phyloP scores from a whole-genome alignment of 1,139 yeast genomes.

The Yamadazyma sp. region DNA sequence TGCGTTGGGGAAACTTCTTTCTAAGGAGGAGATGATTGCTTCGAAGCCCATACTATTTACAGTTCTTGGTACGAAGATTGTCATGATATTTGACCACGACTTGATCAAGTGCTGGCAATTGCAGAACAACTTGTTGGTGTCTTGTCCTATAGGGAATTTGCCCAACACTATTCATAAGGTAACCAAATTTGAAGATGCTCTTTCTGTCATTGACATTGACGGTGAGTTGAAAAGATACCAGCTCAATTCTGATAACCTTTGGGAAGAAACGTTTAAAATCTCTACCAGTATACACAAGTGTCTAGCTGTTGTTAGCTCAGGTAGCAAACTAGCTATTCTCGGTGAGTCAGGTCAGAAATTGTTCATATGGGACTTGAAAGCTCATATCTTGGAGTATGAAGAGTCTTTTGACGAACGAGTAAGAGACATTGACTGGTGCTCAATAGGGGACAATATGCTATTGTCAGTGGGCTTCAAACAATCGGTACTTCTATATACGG shows the following conservation, averaged over 20 bases:
- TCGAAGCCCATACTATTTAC: slow-evolving; percentile 28
- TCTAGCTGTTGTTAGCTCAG: slow-evolving; percentile 65
- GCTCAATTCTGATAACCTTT: slow-evolving; percentile 25
- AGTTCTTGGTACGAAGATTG: slow-evolving; percentile 15
- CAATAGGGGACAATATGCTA: slow-evolving; percentile 67
- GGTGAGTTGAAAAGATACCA: slow-evolving; percentile 55
- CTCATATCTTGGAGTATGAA: slow-evolving; percentile 67
- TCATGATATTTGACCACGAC: slow-evolving; percentile 26
- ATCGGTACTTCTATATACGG: slow-evolving; percentile 69
- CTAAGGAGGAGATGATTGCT: slow-evolving; percentile 14
- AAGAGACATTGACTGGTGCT: slow-evolving; percentile 79
- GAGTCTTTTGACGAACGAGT: slow-evolving; percentile 43
- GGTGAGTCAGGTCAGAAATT: slow-evolving; percentile 51
- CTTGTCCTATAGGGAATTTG: background rate
- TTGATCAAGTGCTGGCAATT: slow-evolving; percentile 32
- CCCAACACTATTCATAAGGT: slow-evolving; percentile 51
- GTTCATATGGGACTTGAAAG: slow-evolving; percentile 74
- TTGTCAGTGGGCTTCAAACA: slow-evolving; percentile 75
- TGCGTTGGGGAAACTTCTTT: slow-evolving; percentile 26
- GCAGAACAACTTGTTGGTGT: background rate
- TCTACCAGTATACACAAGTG: slow-evolving; percentile 58
- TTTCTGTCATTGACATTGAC: slow-evolving; percentile 54
- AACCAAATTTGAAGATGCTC: slow-evolving; percentile 52
- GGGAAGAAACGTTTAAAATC: slow-evolving; percentile 52
- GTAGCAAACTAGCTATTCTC: slow-evolving; percentile 73